Conservation (phyloP, 371 early-diverging fungal genomes). For the Blakeslea trispora region DNA sequence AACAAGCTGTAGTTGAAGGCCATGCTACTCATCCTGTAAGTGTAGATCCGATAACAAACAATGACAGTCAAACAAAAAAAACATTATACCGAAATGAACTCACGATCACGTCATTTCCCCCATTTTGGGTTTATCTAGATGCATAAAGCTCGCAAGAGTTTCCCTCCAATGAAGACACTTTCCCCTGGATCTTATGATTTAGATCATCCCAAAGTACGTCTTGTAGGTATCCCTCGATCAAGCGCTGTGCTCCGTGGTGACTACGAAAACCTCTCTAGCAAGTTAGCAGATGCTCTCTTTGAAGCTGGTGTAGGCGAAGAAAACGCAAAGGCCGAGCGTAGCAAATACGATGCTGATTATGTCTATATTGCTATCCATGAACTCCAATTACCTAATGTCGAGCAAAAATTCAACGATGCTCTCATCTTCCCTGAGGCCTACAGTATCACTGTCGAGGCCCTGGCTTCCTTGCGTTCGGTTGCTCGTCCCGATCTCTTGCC, state of each 20-base stretch:
- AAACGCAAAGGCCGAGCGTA: conserved; percentile 11
- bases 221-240: conserved; percentile 55
- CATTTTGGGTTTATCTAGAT: conserved; percentile 55
- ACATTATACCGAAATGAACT: not conserved
- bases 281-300: conserved; percentile 37
- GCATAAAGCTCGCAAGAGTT: conserved; percentile 68
- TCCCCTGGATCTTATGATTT: conserved; percentile 49
- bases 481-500: conserved; percentile 48
- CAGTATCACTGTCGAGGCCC: conserved; percentile 50
- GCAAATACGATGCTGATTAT: conserved; percentile 14
- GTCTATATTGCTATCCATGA: conserved; percentile 65
- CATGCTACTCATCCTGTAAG: conserved; percentile 80
- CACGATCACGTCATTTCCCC: conserved; percentile 12
- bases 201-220: conserved; percentile 44
- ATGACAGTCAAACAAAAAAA: conserved; percentile 1
- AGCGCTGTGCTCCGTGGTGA: conserved; percentile 55
- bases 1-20: conserved; percentile 73
- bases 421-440: conserved; percentile 41
- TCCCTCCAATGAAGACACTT: conserved; percentile 59
- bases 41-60: conserved; percentile 1
- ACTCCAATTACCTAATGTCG: conserved; percentile 66
- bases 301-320: conserved; percentile 14
- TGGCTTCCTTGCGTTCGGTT: conserved; percentile 71
- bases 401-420: conserved; percentile 51
- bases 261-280: conserved; percentile 41